Evolutionary conservation across 768 basidiomycete species (phyloP), one percentile per base, ranked within the genome.

Genomic region (Lentinula raphanica): DNA sequence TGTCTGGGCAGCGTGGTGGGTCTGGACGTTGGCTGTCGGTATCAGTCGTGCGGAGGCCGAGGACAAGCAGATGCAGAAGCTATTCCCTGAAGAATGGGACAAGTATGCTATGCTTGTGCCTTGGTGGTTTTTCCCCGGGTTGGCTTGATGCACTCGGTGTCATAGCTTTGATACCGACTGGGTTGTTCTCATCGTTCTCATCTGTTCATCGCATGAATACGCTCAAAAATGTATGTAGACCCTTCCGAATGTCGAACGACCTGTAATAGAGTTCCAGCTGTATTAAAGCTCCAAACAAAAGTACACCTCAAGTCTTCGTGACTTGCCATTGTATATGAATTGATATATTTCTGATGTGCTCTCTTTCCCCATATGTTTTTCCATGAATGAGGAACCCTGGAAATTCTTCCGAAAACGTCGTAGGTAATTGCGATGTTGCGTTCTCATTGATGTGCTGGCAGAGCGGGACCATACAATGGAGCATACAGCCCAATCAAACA

Each of bases 71-170:
- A 74, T 81, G 65, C 71, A 67, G 61, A 74, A 76, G 55, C 11
- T 72, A 23, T 81, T 80, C 54, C 69, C 72, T 27, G 45, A 66
- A 11, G 73, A 79, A 59, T 81, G 80, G 80, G 76, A 78, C 13
- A 60, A 59, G 5, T 81, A 78, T 60, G 78, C 77, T 9, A 64
- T 66, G 3, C 63, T 64, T 21, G 79, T 79, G 12, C 74, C 64
- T 6, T 76, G 67, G 67, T 79, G 79, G 79, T 79, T 81, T 57
- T 61, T 78, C 56, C 80, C 80, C 17, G 78, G 79, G 8, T 53
- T 81, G 15, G 56, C 56, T 35, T 57, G 46, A 57, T 17, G 19
- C 3, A 50, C 51, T 23, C 51, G 32, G 32, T 32, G 51, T 21
- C 59, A 60, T 13, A 21, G 19, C n/a, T 19, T 32, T 8, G 49